phyloP scores from a whole-genome alignment of 169 alveolate genomes.

The Perkinsus chesapeaki region DNA sequence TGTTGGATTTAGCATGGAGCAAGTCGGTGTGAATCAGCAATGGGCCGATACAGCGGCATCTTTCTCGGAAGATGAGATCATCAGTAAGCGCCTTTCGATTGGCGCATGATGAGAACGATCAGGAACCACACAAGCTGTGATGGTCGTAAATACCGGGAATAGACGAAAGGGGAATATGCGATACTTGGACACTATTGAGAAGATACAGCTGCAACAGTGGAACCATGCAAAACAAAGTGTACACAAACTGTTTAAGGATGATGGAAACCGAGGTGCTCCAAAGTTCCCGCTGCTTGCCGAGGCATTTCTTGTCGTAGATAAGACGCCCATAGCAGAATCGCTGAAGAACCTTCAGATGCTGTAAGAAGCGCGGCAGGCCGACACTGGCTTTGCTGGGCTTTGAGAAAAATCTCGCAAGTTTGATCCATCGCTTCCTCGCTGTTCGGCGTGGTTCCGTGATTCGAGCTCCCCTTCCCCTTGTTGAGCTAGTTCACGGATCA shows the following conservation, averaged over 20 bases:
- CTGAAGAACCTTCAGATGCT: background rate
- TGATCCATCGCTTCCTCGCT: no score
- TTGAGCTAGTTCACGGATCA: no score
- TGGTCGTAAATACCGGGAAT: background rate
- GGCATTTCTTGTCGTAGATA: background rate
- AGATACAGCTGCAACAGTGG: background rate
- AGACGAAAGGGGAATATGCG: background rate
- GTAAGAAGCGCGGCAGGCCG: background rate
- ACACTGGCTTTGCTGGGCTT: no score
- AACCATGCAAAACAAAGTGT: background rate
- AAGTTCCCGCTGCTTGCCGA: no score
- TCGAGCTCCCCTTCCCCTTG: no score
- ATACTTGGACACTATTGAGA: background rate
- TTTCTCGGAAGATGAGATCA: background rate
- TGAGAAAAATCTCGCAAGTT: no score
- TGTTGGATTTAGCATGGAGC: no score
- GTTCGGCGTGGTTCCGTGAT: no score
- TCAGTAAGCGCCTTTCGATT: no score
- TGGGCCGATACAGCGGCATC: background rate
- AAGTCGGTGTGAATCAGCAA: background rate
- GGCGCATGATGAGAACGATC: background rate
- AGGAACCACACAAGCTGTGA: background rate
- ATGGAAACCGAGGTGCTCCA: background rate
- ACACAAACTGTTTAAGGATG: background rate
- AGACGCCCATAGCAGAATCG: background rate